Percentiles rank a stretch among this genome's conserved stretches.
phyloP scores from a whole-genome alignment of 31 red algal species.

The Odonthalia washingtoniensis region DNA sequence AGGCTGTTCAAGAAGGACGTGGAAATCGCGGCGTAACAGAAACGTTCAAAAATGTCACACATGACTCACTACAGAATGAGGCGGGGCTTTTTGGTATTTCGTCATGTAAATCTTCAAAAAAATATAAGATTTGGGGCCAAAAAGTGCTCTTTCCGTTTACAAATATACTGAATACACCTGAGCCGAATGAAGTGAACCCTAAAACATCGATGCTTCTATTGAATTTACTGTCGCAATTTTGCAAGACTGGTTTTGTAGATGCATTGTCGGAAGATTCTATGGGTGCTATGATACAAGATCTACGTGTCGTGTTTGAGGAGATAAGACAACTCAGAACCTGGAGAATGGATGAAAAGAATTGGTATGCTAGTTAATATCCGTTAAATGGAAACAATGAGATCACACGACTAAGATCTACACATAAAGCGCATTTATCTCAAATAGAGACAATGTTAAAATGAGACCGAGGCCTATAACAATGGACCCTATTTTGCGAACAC shows the following conservation, averaged over 20 bases:
- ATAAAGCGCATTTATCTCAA: constrained; percentile 6
- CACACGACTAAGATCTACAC: neutral
- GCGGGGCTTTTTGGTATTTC: no score
- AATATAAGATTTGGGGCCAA: no score
- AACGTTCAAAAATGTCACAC: no score
- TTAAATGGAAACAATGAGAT: constrained; percentile 4
- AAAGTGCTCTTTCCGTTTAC: no score
- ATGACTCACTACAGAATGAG: no score
- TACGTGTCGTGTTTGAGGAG: neutral
- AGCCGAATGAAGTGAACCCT: no score
- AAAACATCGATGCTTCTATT: no score
- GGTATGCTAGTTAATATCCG: constrained; percentile 9
- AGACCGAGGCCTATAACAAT: constrained; percentile 18
- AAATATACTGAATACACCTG: no score
- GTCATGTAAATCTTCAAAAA: no score
- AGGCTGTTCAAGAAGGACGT: no score
- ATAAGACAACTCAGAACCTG: neutral
- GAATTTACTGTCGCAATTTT: constrained; percentile 14
- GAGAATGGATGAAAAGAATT: constrained; percentile 11
- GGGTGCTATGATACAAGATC: neutral
- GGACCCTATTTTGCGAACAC: constrained; percentile 31
- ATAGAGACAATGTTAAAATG: neutral
- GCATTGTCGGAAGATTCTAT: neutral
- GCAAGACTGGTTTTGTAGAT: neutral
- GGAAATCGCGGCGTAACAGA: no score